These are phyloP conservation scores for Dacryopinax spathularia DNA, from an alignment of 768 basidiomycete genomes.

Conservation along the genomic window DNA sequence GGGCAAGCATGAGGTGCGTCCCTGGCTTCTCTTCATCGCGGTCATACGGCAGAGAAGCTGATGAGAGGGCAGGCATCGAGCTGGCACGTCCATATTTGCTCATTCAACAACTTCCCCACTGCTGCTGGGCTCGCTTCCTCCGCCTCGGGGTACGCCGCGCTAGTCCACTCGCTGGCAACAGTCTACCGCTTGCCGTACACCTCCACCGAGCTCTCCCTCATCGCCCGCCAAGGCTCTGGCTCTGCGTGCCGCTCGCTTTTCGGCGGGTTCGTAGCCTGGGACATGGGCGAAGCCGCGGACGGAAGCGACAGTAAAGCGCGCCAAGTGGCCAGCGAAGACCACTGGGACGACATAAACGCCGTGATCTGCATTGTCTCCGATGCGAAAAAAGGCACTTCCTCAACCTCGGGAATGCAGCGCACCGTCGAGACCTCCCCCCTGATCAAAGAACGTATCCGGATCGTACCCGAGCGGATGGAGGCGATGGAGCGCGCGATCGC, in stretches of 20 bases:
- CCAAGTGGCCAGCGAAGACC: constrained; percentile 64
- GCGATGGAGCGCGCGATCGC: constrained; percentile 69
- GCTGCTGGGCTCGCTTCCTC: constrained; percentile 96
- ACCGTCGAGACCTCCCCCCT: constrained; percentile 85
- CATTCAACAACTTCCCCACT: constrained; percentile 97
- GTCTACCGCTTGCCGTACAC: constrained; percentile 71
- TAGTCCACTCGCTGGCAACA: constrained; percentile 73
- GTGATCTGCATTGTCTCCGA: constrained; percentile 94
- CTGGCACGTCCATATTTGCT: constrained; percentile 73
- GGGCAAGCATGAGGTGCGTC: constrained; percentile 48
- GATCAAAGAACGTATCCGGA: constrained; percentile 75
- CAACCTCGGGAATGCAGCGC: constrained; percentile 93
- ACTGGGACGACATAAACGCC: constrained; percentile 95
- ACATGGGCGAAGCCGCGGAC: constrained; percentile 48
- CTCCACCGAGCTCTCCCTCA: constrained; percentile 72
- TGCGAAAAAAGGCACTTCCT: constrained; percentile 90
- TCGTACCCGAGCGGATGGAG: constrained; percentile 81
- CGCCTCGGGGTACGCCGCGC: constrained; percentile 91
- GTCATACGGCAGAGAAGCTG: background rate
- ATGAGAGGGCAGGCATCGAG: constrained; percentile 41
- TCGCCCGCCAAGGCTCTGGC: constrained; percentile 93
- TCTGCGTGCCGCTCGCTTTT: constrained; percentile 96
- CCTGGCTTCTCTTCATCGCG: background rate
- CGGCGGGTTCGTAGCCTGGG: constrained; percentile 95
- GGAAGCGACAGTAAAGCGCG: constrained; percentile 82